phyloP scores from a whole-genome alignment of 345 rosid genomes.

The Reutealis trisperma region DNA sequence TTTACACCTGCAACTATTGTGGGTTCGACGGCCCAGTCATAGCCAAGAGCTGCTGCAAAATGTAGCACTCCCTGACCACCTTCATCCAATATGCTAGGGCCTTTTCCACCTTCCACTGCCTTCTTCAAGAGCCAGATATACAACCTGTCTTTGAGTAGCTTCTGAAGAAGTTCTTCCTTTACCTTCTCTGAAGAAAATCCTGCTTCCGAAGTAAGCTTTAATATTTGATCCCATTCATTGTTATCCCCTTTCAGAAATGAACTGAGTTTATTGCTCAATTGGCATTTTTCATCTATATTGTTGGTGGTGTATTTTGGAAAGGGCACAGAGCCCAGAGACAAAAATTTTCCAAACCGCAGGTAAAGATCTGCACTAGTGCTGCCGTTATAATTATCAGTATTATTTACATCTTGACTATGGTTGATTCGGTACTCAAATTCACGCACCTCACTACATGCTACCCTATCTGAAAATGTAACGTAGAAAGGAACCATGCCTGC shows the following conservation, averaged over 20 bases:
- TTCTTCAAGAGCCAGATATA: constrained; percentile 76
- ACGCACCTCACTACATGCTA: constrained; percentile 95
- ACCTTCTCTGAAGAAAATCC: constrained; percentile 44
- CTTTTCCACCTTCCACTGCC: constrained; percentile 83
- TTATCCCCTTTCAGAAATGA: constrained; percentile 63
- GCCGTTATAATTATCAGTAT: constrained; percentile 23
- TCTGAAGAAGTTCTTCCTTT: constrained; percentile 58
- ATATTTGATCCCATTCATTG: constrained; percentile 61
- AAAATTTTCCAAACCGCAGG: constrained; percentile 57
- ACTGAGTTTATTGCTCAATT: constrained; percentile 58
- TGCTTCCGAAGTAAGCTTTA: constrained; percentile 33
- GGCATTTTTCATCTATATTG: constrained; percentile 37
- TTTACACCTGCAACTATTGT: constrained; percentile 77
- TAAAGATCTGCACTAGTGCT: constrained; percentile 46
- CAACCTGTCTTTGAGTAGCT: constrained; percentile 76
- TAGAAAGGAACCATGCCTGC: constrained; percentile 90
- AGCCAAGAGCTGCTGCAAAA: constrained; percentile 94
- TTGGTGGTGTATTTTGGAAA: constrained; percentile 25
- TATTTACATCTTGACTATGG: constrained; percentile 37
- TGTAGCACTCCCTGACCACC: constrained; percentile 93
- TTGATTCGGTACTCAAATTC: constrained; percentile 73
- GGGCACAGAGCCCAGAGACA: constrained; percentile 46
- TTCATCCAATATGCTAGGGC: constrained; percentile 76
- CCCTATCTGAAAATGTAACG: constrained; percentile 82
- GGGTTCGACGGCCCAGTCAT: constrained; percentile 94